Conservation (phyloP, 176 grass and related monocot genomes). For the Hordeum vulgare region DNA sequence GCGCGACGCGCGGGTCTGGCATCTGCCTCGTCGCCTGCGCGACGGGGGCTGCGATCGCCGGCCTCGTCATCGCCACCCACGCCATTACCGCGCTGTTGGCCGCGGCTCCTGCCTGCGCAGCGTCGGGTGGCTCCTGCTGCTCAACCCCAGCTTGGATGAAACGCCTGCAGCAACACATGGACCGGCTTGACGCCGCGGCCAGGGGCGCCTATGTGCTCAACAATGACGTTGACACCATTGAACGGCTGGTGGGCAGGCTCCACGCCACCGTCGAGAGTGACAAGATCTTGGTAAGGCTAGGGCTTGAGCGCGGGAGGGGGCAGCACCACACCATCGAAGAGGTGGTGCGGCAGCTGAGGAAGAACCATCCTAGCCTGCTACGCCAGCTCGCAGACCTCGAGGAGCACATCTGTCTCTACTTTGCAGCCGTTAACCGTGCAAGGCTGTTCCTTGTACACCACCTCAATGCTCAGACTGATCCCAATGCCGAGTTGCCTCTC, state of each 20-base stretch:
- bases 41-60: conserved; percentile 32
- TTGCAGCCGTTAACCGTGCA: conserved; percentile 66
- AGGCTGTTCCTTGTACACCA: conserved; percentile 68
- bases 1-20: conserved; percentile 43
- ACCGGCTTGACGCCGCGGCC: conserved; percentile 61
- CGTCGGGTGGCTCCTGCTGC: conserved; percentile 26
- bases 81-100: conserved; percentile 29
- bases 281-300: conserved; percentile 64
- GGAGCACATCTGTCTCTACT: conserved; percentile 90
- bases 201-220: conserved; percentile 79
- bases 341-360: conserved; percentile 64
- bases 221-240: conserved; percentile 76
- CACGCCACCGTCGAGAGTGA: conserved; percentile 78
- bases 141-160: conserved; percentile 23
- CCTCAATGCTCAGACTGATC: conserved; percentile 39
- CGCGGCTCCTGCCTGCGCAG: conserved; percentile 6
- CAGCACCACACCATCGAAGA: conserved; percentile 84
- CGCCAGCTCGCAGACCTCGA: conserved; percentile 72
- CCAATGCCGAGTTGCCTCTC: background rate
- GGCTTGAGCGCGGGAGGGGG: conserved; percentile 56
- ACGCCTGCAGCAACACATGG: conserved; percentile 55
- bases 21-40: conserved; percentile 55
- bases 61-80: conserved; percentile 62
- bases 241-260: conserved; percentile 67
- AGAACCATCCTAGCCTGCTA: conserved; percentile 64